Conservation (phyloP, 305 asterid species). For the Euphrasia arctica region DNA sequence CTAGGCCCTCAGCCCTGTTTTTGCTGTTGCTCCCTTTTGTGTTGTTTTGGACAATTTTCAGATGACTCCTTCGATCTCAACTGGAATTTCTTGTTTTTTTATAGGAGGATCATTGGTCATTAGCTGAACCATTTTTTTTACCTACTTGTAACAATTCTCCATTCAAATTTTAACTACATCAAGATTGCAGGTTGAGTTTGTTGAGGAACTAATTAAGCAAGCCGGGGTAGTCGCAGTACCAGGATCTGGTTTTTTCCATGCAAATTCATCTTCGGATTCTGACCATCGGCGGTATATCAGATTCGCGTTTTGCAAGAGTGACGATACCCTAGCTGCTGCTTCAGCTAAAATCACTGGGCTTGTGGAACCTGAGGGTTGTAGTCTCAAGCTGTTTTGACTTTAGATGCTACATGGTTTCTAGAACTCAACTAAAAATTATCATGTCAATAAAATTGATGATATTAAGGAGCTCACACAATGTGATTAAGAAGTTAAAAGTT, state of each 20-base stretch:
- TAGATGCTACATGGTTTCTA: not conserved
- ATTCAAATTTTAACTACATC: not conserved
- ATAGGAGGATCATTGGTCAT: too few relatives aligned
- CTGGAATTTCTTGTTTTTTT: too few relatives aligned
- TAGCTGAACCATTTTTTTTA: too few relatives aligned
- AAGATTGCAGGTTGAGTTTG: constrained; percentile 61
- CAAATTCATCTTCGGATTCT: constrained; percentile 21
- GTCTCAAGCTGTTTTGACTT: constrained; percentile 43
- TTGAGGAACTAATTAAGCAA: constrained; percentile 69
- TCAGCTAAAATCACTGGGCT: constrained; percentile 44
- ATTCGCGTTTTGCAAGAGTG: constrained; percentile 84
- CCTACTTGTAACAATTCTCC: too few relatives aligned
- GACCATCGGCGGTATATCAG: constrained; percentile 44
- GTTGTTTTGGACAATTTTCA: too few relatives aligned
- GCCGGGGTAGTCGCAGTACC: constrained; percentile 96
- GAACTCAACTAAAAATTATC: not conserved
- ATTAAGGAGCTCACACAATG: not conserved
- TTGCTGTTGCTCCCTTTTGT: too few relatives aligned
- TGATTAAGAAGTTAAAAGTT: too few relatives aligned
- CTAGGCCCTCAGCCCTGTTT: too few relatives aligned
- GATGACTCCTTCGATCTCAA: too few relatives aligned
- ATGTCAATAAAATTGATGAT: not conserved
- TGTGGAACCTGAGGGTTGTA: constrained; percentile 35
- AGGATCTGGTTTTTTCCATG: constrained; percentile 71
- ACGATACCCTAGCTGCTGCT: constrained; percentile 64